phyloP scores from a whole-genome alignment of 306 rosid species.

The Psophocarpus tetragonolobus region DNA sequence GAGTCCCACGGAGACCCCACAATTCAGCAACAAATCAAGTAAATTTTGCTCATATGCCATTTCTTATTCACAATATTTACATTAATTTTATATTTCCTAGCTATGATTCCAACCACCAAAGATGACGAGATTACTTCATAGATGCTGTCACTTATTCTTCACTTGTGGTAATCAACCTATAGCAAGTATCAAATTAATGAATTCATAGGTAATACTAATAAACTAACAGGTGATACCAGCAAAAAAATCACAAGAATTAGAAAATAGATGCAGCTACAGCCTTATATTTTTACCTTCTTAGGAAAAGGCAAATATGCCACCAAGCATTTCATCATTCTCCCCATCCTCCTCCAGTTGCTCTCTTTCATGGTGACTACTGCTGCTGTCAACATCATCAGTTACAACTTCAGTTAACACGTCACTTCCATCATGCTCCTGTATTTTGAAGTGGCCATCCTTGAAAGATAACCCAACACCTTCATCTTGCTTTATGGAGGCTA shows the following conservation, averaged over 20 bases:
- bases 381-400: conserved; percentile 59
- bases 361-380: conserved; percentile 47
- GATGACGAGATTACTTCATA: conserved; percentile 17
- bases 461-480: conserved; percentile 41
- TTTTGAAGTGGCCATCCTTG: conserved; percentile 53
- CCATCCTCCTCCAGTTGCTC: conserved; percentile 48
- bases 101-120: background rate
- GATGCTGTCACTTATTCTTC: background rate
- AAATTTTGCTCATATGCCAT: conserved; percentile 16
- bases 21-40: conserved; percentile 8
- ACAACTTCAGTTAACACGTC: conserved; percentile 47
- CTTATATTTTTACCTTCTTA: conserved; percentile 56
- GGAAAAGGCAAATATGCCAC: conserved; percentile 64
- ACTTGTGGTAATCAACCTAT: conserved; percentile 30
- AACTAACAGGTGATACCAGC: background rate
- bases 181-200: background rate
- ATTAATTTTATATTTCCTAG: conserved; percentile 1
- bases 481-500: conserved; percentile 37
- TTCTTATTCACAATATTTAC: conserved; percentile 29
- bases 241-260: background rate
- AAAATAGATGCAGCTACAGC: conserved; percentile 23
- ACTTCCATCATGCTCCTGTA: conserved; percentile 44
- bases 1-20: conserved; percentile 4
- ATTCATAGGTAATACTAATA: conserved; percentile 8
- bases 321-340: conserved; percentile 60